Evolutionary conservation across 1,284 basidiomycete genomes (phyloP).

Genomic region (Mycosarcoma maydis): DNA sequence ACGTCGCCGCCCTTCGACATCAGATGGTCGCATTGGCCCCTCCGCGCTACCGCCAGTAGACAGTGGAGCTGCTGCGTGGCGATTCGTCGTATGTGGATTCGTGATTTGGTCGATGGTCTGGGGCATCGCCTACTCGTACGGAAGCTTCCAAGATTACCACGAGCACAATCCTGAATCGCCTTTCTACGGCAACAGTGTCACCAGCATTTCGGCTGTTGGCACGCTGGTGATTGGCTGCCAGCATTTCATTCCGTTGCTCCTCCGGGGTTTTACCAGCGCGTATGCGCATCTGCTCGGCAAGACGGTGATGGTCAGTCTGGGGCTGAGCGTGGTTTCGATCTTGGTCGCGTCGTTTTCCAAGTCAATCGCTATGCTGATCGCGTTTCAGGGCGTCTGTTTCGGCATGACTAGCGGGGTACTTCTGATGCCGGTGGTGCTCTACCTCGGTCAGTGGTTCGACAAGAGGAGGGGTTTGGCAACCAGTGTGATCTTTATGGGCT

Average conservation of each 20-base stretch:
- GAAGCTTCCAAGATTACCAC: constrained; percentile 61
- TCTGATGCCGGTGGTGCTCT: constrained; percentile 50
- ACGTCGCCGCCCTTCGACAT: constrained; percentile 3
- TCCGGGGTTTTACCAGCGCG: constrained; percentile 25
- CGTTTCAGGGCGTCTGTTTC: constrained; percentile 48
- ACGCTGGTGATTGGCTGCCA: constrained; percentile 46
- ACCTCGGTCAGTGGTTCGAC: constrained; percentile 53
- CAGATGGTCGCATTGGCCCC: neutral
- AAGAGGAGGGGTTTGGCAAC: constrained; percentile 43
- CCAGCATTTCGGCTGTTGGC: constrained; percentile 45
- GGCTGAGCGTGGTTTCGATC: constrained; percentile 24
- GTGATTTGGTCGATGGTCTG: constrained; percentile 43
- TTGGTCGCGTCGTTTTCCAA: constrained; percentile 39
- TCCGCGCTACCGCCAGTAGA: constrained; percentile 19
- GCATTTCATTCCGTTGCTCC: constrained; percentile 44
- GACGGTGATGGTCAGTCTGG: constrained; percentile 22
- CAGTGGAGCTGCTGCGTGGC: constrained; percentile 21
- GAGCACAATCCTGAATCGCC: constrained; percentile 38
- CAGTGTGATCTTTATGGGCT: constrained; percentile 46
- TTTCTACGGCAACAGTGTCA: constrained; percentile 35
- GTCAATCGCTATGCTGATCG: constrained; percentile 30
- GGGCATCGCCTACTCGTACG: constrained; percentile 52
- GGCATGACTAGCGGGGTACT: constrained; percentile 35
- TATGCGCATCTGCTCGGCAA: constrained; percentile 31
- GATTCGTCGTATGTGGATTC: constrained; percentile 23